Evolutionary conservation across 257 asterid genomes (phyloP).

Genomic region (Fraxinus americana): DNA sequence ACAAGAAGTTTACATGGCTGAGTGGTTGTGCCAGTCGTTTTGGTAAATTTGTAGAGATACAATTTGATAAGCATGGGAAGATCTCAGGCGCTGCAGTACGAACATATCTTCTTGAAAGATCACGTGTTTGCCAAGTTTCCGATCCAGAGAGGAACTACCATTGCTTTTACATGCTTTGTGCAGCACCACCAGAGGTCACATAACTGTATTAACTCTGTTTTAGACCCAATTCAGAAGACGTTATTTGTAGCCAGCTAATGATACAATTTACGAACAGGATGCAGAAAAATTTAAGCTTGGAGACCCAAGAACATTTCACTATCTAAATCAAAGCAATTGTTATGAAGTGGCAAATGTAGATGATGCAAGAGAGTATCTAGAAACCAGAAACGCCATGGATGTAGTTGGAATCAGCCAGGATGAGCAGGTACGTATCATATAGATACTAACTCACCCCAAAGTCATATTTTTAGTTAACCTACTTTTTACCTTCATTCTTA

Average conservation of each 20-base stretch:
- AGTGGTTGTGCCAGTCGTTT: constrained; percentile 80
- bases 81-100: constrained; percentile 98
- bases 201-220: constrained; percentile 6
- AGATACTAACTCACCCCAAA: background rate
- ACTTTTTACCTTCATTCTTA: constrained; percentile 29
- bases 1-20: constrained; percentile 51
- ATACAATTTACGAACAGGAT: constrained; percentile 53
- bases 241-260: constrained; percentile 24
- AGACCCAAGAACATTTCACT: constrained; percentile 79
- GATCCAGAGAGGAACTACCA: constrained; percentile 97
- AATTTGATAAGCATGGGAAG: constrained; percentile 85
- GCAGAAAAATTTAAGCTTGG: constrained; percentile 72
- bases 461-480: background rate
- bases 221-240: constrained; percentile 1
- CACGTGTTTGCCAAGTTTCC: constrained; percentile 95
- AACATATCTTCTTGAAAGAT: constrained; percentile 91
- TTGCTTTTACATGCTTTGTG: constrained; percentile 93
- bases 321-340: constrained; percentile 82
- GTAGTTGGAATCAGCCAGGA: constrained; percentile 91
- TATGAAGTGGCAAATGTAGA: constrained; percentile 84
- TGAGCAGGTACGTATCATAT: constrained; percentile 64
- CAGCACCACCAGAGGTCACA: constrained; percentile 95
- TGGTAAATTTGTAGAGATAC: constrained; percentile 97
- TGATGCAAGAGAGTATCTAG: constrained; percentile 89
- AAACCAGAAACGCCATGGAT: constrained; percentile 96